phyloP scores from a whole-genome alignment of 163 green algal species.

The Smithsoniella earleae region DNA sequence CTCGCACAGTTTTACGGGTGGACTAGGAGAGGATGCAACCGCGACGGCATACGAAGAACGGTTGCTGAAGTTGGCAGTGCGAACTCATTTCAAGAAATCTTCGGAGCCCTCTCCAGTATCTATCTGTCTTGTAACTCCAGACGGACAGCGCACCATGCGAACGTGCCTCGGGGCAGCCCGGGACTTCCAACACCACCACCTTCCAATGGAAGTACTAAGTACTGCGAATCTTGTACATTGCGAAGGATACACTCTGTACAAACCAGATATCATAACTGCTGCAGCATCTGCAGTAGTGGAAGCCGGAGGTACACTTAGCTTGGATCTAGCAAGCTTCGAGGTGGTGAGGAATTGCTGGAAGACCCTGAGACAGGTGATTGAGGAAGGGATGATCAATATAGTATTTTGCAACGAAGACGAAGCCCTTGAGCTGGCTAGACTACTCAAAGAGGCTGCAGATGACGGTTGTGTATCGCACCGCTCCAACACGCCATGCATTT shows the following conservation, averaged over 20 bases:
- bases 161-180: constrained; percentile 68
- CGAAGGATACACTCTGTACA: constrained; percentile 78
- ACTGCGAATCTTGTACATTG: constrained; percentile 52
- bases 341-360: constrained; percentile 52
- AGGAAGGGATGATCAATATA: constrained; percentile 59
- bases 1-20: constrained; percentile 49
- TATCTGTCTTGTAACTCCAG: constrained; percentile 69
- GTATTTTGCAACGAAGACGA: constrained; percentile 85
- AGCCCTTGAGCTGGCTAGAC: constrained; percentile 46
- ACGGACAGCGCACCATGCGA: constrained; percentile 85
- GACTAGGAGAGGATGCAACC: constrained; percentile 53
- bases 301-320: constrained; percentile 44
- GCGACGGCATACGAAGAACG: constrained; percentile 47
- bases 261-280: constrained; percentile 33
- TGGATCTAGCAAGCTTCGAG: constrained; percentile 82
- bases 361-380: constrained; percentile 49
- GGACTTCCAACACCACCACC: constrained; percentile 42
- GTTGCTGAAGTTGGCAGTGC: constrained; percentile 45
- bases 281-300: constrained; percentile 34
- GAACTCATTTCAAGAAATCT: constrained; percentile 32
- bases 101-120: constrained; percentile 48
- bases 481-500: no score
- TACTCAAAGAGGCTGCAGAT: constrained; percentile 21
- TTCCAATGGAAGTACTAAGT: constrained; percentile 34
- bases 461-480: no score